These are phyloP conservation scores for Boletus barrowsii DNA, from an alignment of 768 basidiomycete species.

Conservation along the genomic window DNA sequence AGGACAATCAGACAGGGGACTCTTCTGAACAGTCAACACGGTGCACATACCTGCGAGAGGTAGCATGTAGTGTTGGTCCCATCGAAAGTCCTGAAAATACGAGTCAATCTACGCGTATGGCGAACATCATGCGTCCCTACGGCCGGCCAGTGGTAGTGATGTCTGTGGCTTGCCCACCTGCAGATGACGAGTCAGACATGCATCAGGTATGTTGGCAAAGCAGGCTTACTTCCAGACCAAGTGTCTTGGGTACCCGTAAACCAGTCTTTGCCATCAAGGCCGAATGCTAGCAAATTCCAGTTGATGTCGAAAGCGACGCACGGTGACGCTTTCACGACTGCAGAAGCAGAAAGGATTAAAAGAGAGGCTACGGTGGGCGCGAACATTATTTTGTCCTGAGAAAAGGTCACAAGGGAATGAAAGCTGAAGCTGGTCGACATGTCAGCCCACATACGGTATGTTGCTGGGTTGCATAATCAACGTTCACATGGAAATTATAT, in stretches of 20 bases:
- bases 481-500: too few relatives aligned
- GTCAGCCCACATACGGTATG: too few relatives aligned
- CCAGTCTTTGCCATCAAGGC: constrained; percentile 81
- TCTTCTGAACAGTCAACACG: neutral
- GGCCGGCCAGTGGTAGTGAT: constrained; percentile 76
- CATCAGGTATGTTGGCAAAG: neutral
- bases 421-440: neutral
- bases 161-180: constrained; percentile 47
- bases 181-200: constrained; percentile 4
- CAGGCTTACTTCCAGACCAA: constrained; percentile 58
- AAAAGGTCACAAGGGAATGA: constrained; percentile 1
- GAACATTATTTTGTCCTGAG: constrained; percentile 30
- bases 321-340: constrained; percentile 39
- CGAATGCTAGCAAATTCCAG: constrained; percentile 87
- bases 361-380: constrained; percentile 50
- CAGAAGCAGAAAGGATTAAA: constrained; percentile 41
- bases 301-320: constrained; percentile 78
- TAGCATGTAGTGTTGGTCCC: constrained; percentile 65
- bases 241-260: constrained; percentile 66
- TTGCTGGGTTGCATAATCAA: neutral
- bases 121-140: constrained; percentile 41
- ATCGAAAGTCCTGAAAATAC: constrained; percentile 55
- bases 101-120: neutral
- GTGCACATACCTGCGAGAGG: constrained; percentile 54
- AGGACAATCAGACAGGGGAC: constrained; percentile 3